These are phyloP conservation scores for Cercospora sesami DNA, from an alignment of 2,329 filamentous ascomycete species.

Conservation along the genomic window DNA sequence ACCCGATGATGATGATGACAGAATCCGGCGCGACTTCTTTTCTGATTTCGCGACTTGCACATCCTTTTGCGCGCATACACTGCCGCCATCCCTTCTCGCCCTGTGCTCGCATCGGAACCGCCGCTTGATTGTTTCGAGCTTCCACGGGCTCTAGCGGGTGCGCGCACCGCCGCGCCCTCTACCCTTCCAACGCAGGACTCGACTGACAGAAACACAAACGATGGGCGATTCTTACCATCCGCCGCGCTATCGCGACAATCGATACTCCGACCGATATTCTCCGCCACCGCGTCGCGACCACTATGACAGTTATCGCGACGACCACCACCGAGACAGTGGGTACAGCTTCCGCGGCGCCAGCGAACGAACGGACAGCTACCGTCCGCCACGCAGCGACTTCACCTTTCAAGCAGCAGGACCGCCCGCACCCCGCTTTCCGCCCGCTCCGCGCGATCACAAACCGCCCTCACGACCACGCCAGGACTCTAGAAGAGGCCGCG, in stretches of 20 bases:
- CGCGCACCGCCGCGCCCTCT: neutral
- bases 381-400: constrained; percentile 28
- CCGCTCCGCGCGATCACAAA: constrained; percentile 16
- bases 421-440: constrained; percentile 28
- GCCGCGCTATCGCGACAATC: constrained; percentile 9
- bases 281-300: constrained; percentile 7
- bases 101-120: neutral
- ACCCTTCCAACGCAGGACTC: neutral
- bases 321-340: constrained; percentile 15
- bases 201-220: neutral
- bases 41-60: constrained; percentile 1
- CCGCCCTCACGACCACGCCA: constrained; percentile 8
- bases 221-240: constrained; percentile 22
- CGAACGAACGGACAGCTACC: constrained; percentile 16
- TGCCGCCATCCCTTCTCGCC: neutral
- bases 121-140: neutral
- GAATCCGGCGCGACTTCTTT: constrained; percentile 2
- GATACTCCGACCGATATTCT: neutral
- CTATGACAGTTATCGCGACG: constrained; percentile 16
- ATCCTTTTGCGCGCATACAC: neutral
- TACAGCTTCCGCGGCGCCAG: constrained; percentile 33
- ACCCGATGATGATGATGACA: constrained; percentile 7
- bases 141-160: neutral
- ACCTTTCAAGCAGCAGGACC: constrained; percentile 30
- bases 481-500: constrained; percentile 6